Conservation (phyloP, 169 alveolate species). For the Plasmodium gonderi region DNA sequence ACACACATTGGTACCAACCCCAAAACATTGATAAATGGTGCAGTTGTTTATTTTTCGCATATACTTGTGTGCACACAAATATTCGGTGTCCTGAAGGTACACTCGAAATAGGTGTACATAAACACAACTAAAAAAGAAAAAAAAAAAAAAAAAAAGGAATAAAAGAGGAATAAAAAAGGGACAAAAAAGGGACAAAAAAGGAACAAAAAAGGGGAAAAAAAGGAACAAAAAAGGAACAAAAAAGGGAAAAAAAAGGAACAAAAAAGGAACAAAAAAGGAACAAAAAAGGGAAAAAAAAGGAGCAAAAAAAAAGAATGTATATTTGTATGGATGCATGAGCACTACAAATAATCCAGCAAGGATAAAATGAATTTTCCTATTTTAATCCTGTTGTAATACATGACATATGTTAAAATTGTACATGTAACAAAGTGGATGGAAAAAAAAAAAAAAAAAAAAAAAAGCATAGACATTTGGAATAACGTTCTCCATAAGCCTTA, state of each 20-base stretch:
- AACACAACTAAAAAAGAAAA: not conserved
- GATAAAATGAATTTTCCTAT: not conserved
- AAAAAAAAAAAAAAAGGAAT: not conserved
- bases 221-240: constrained; percentile 3
- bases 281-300: not conserved
- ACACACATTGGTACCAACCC: not conserved
- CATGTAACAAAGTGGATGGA: not conserved
- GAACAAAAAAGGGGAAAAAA: not conserved
- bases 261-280: not conserved
- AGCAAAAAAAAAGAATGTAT: no score
- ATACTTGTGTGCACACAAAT: not conserved
- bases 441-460: no score
- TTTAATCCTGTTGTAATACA: not conserved
- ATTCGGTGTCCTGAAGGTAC: not conserved
- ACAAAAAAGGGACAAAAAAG: not conserved
- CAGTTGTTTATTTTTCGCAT: not conserved
- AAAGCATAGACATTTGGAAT: no score
- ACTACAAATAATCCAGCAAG: no score
- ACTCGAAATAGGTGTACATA: not conserved
- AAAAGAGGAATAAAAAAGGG: not conserved
- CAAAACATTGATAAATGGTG: not conserved
- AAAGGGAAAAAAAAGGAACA: not conserved
- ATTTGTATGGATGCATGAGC: no score
- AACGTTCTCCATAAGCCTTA: no score
- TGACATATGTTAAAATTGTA: no score